Conservation (phyloP, 2,329 filamentous ascomycete genomes). For the Ilyonectria robusta region DNA sequence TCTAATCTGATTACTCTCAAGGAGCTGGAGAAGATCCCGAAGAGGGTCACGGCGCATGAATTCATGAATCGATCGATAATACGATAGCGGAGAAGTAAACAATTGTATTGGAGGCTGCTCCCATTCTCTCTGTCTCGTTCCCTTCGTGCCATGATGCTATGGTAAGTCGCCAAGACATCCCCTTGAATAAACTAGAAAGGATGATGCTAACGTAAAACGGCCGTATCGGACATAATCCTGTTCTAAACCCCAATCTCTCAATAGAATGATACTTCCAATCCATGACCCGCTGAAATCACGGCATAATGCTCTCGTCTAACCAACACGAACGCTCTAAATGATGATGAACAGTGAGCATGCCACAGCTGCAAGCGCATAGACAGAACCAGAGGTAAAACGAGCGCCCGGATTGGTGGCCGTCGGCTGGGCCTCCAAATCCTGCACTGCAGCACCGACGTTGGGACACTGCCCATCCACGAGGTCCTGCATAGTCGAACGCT, state of each 20-base stretch:
- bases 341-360: constrained; percentile 9
- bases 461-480: constrained; percentile 42
- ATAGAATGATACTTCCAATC: not conserved
- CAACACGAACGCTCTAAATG: not conserved
- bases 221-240: not conserved
- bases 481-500: constrained; percentile 43
- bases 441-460: constrained; percentile 23
- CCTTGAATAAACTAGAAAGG: not conserved
- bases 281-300: not conserved
- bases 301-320: not conserved
- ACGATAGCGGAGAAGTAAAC: too few species aligned
- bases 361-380: not conserved
- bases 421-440: constrained; percentile 20
- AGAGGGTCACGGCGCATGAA: too few species aligned
- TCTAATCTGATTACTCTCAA: too few species aligned
- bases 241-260: not conserved
- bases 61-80: too few species aligned
- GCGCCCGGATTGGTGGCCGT: constrained; percentile 4
- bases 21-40: too few species aligned
- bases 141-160: too few species aligned
- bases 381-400: not conserved
- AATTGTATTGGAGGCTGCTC: too few species aligned
- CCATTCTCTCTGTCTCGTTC: too few species aligned
- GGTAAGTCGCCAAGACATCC: too few species aligned
- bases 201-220: not conserved